Base-by-base conservation (phyloP, 148 eudicot genomes). In the Amaranthus cruentus region DNA sequence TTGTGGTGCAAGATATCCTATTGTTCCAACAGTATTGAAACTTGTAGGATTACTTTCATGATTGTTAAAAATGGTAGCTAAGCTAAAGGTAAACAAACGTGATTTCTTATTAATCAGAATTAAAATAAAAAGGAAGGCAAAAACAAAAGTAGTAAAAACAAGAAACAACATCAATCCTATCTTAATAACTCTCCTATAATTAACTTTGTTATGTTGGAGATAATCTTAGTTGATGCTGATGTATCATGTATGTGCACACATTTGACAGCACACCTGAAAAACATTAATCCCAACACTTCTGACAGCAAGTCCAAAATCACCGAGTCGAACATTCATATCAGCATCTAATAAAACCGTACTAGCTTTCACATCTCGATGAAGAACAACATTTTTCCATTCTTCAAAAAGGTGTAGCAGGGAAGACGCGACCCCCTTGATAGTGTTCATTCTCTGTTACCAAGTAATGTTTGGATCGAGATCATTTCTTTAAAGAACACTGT, bases 351-450 rank as follows among this genome's bases (percentile, higher is more conserved):
- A 62, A n/a, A 65, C 53, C 46, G 46, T 65, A 14, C 69, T 65
- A 9, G 69, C 69, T 11, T 65, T 65, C 52, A 65, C 52, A 47
- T 65, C 69, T 65, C 69, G 52, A 47, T 65, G 67, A 49, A 60
- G 64, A 50, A 73, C 75, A 12, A 73, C 68, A 21, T 73, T 56
- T 15, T 73, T 58, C 75, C 68, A 61, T 18, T 28, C 75, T 13
- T 73, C 68, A 38, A 60, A 68, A 4, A 73, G 62, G 68, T 73
- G 62, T 43, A 61, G 68, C 0, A 73, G 68, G 6, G 75, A 66
- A 43, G 75, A 49, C 6, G 75, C 75, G 6, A 73, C 75, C n/a
- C 68, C 75, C 55, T 55, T 60, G 43, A 73, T 52, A 58, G 62
- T 62, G 9, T 54, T 28, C 11, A 11, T 48, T 44, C 68, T 62